Percentiles rank a stretch among this genome's conserved stretches.
Evolutionary conservation across 805 yeast species (phyloP).

Genomic region (Metschnikowia vanudenii): DNA sequence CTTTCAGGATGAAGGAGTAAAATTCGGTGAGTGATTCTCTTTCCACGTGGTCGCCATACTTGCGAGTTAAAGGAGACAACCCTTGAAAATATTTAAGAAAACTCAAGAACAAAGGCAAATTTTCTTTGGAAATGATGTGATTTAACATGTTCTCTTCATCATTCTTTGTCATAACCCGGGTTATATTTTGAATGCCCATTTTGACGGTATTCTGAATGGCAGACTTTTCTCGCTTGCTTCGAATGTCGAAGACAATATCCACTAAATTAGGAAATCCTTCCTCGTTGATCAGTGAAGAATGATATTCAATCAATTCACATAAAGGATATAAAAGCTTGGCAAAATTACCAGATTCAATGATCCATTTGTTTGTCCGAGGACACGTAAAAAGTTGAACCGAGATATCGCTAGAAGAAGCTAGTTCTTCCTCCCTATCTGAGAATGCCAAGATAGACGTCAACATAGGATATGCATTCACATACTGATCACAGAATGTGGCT

Average conservation of each 20-base stretch:
- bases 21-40: slow-evolving; percentile 50
- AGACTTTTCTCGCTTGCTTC: slow-evolving; percentile 18
- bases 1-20: slow-evolving; percentile 48
- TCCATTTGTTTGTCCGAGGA: slow-evolving; percentile 37
- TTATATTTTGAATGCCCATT: slow-evolving; percentile 32
- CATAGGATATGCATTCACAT: slow-evolving; percentile 53
- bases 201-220: slow-evolving; percentile 31
- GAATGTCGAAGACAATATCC: slow-evolving; percentile 21
- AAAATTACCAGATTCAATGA: slow-evolving; percentile 19
- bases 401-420: slow-evolving; percentile 33
- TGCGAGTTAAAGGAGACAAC: slow-evolving; percentile 53
- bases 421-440: slow-evolving; percentile 50
- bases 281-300: slow-evolving; percentile 39
- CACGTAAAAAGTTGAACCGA: slow-evolving; percentile 44
- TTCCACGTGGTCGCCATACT: slow-evolving; percentile 67
- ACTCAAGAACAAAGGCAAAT: slow-evolving; percentile 41
- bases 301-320: slow-evolving; percentile 40
- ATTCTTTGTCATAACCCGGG: slow-evolving; percentile 27
- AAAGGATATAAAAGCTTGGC: slow-evolving; percentile 49
- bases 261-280: slow-evolving; percentile 32
- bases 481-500: slow-evolving; percentile 48
- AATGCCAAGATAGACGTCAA: slow-evolving; percentile 47
- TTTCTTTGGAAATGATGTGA: slow-evolving; percentile 32
- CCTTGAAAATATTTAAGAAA: slow-evolving; percentile 59
- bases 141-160: slow-evolving; percentile 19